Evolutionary conservation across 257 asterid species (phyloP).

Genomic region (Solanum pimpinellifolium): DNA sequence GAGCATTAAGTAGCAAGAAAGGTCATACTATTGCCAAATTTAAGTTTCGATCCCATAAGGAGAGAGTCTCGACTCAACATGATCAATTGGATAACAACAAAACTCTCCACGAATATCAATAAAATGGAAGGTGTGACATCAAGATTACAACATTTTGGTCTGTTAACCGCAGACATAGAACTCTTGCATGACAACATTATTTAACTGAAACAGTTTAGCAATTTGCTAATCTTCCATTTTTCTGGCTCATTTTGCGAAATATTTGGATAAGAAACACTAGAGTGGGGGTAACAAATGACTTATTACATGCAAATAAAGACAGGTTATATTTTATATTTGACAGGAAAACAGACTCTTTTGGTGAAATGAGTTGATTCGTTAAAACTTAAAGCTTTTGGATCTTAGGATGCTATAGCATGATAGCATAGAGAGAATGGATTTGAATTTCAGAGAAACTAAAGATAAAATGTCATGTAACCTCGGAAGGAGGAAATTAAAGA

Average conservation of each 20-base stretch:
- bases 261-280: not conserved
- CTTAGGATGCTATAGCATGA: not conserved
- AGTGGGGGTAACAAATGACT: not conserved
- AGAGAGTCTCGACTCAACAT: not conserved
- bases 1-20: not conserved
- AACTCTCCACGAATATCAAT: not conserved
- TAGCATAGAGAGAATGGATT: not conserved
- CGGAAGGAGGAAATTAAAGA: not conserved
- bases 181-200: not conserved
- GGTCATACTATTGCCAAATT: not conserved
- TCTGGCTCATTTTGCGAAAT: not conserved
- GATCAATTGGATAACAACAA: not conserved
- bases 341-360: not conserved
- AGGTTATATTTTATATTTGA: not conserved
- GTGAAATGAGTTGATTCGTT: not conserved
- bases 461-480: not conserved
- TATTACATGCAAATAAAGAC: not conserved
- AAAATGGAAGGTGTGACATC: not conserved
- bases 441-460: not conserved
- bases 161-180: not conserved
- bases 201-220: not conserved
- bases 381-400: not conserved
- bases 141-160: not conserved
- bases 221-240: not conserved
- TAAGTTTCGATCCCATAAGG: not conserved